Conservation (phyloP, 495 filamentous ascomycete species). For the Barbatosphaeria neglecta region DNA sequence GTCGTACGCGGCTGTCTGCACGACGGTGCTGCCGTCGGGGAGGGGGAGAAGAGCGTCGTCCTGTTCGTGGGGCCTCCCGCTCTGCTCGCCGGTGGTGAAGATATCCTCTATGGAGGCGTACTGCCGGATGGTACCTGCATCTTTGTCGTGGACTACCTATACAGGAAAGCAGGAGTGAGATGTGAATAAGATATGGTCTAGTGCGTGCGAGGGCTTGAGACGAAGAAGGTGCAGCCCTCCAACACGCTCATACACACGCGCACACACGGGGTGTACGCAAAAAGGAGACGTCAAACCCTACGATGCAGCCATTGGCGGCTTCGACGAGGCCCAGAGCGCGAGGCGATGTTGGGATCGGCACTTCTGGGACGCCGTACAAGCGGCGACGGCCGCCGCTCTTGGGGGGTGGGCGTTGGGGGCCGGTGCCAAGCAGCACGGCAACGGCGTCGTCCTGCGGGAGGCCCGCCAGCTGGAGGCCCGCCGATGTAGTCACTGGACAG, state of each 20-base stretch:
- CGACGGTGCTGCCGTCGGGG: constrained; percentile 10
- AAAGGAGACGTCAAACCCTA: constrained; percentile 5
- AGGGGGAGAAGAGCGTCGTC: too few species aligned
- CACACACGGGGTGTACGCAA: not conserved
- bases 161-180: not conserved
- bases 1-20: constrained; percentile 38
- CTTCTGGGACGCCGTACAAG: not conserved
- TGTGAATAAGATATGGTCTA: not conserved
- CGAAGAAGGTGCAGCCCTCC: too few species aligned
- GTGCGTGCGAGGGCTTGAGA: not conserved
- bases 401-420: too few species aligned
- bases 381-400: too few species aligned
- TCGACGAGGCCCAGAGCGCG: constrained; percentile 12
- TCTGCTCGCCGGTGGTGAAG: constrained; percentile 1
- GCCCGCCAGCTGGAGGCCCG: not conserved
- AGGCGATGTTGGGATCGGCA: too few species aligned
- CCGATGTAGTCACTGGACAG: not conserved
- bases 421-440: not conserved
- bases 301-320: constrained; percentile 14
- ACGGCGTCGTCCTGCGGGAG: not conserved
- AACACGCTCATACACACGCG: too few species aligned
- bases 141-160: constrained; percentile 9
- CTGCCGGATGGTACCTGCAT: constrained; percentile 8
- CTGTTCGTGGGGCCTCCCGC: too few species aligned
- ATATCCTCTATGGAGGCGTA: constrained; percentile 11